A percentile compares a stretch with the other conserved stretches of the same genome.
These are phyloP conservation scores for Zea mays DNA, from an alignment of 176 grass and related monocot genomes.

Conservation along the genomic window Zm-B73-REFERENCE-NAM-5.0 NC_050097.1:210547001-210547500, in stretches of 20 bases:
- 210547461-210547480: conserved; percentile 77
- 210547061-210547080: background rate
- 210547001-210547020: background rate
- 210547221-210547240: conserved; percentile 54
- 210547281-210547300: conserved; percentile 59
- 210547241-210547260: conserved; percentile 59
- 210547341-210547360: conserved; percentile 63
- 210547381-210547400: conserved; percentile 16
- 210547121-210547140: conserved; percentile 46
- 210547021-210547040: background rate
- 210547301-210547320: conserved; percentile 51
- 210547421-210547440: conserved; percentile 42
- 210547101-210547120: conserved; percentile 55
- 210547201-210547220: conserved; percentile 29
- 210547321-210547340: conserved; percentile 16
- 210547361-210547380: conserved; percentile 32
- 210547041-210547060: background rate
- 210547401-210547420: conserved; percentile 35
- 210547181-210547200: conserved; percentile 40
- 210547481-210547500: conserved; percentile 57
- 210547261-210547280: conserved; percentile 54
- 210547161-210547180: conserved; percentile 77
- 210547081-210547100: conserved; percentile 29
- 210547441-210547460: conserved; percentile 36
- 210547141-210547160: conserved; percentile 72